Percentiles rank a stretch among this genome's conserved stretches.
phyloP scores from a whole-genome alignment of 2,329 filamentous ascomycete species.

The Plectosphaerella plurivora region DNA sequence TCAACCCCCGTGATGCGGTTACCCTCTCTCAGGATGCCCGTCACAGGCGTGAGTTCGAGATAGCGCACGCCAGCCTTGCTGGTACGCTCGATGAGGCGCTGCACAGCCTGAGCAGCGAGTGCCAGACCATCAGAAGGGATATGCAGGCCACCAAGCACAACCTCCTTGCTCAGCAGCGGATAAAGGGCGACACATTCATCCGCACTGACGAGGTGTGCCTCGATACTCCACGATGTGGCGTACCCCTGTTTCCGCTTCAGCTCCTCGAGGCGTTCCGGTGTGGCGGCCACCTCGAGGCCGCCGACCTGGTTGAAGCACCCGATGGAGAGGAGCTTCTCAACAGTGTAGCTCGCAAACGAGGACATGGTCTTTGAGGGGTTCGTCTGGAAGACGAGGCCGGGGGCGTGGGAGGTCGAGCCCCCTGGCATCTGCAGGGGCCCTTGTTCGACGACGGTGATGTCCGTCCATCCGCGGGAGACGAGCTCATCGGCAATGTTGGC shows the following conservation, averaged over 20 bases:
- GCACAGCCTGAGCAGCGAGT: constrained; percentile 55
- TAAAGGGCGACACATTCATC: constrained; percentile 51
- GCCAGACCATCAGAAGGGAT: constrained; percentile 59
- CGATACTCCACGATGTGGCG: constrained; percentile 56
- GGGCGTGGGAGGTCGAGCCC: constrained; percentile 62
- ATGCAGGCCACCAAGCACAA: constrained; percentile 54
- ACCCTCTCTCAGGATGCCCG: constrained; percentile 44
- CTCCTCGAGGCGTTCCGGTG: constrained; percentile 52
- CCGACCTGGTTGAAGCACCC: constrained; percentile 61
- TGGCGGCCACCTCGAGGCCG: constrained; percentile 59
- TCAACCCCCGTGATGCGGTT: constrained; percentile 52
- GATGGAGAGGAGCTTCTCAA: constrained; percentile 54
- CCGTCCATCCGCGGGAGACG: constrained; percentile 54
- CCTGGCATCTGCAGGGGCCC: constrained; percentile 59
- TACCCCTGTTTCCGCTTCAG: constrained; percentile 60
- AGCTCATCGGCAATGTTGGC: constrained; percentile 62
- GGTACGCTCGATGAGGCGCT: constrained; percentile 55
- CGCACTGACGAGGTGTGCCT: constrained; percentile 43
- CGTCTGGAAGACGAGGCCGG: constrained; percentile 61
- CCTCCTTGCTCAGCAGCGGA: constrained; percentile 46
- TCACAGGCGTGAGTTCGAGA: constrained; percentile 51
- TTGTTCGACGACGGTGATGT: constrained; percentile 63
- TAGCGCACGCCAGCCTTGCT: constrained; percentile 54
- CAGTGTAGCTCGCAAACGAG: constrained; percentile 55
- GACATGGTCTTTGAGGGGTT: constrained; percentile 55